Evolutionary conservation across 805 yeast species (phyloP), one percentile per base, ranked within the genome.

Genomic region (Groenewaldozyma salmanticensis): DNA sequence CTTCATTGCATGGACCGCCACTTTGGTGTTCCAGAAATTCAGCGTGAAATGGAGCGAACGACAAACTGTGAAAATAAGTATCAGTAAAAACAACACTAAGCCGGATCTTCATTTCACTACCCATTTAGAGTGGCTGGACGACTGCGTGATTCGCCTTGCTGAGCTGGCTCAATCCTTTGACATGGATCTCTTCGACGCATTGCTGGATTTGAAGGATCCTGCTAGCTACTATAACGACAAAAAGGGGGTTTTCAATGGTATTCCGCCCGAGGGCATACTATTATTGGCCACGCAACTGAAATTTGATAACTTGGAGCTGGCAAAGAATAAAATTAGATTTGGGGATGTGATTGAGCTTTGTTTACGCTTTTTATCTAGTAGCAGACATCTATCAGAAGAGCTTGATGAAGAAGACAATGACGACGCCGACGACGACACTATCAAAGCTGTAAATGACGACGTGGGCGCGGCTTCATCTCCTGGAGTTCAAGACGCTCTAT

Each of bases 101-200:
- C 5, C 7, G 7, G 7, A 24, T 24, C 13, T 55, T 17, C 48
- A 53, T 4, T 52, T 43, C 13, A 42, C 49, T 37, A 49, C 54
- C 31, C n/a, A n/a, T n/a, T n/a, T n/a, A n/a, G 42, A 52, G 38
- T 45, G 60, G 19, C 32, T 62, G 33, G 49, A 54, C 43, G 68
- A 63, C 20, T 52, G 64, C 21, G 58, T 58, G 35, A 59, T 55
- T 5, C 64, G 80, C 38, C 57, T 64, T n/a, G 59, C 65, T 27
- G 69, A 69, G 40, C 62, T 86, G 44, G 71, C 81, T 0, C 53
- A 67, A 24, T 75, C 92, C 3, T 74, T 72, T 59, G 97, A 88
- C 58, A 53, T 85, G 39, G 75, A 79, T 39, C 61, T 77, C 9
- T 61, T 33, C 51, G 36, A 35, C 22, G 42, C 24, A 19, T 27